Base-by-base conservation (phyloP, 345 rosid genomes). In the Salix koriyanagi region DNA sequence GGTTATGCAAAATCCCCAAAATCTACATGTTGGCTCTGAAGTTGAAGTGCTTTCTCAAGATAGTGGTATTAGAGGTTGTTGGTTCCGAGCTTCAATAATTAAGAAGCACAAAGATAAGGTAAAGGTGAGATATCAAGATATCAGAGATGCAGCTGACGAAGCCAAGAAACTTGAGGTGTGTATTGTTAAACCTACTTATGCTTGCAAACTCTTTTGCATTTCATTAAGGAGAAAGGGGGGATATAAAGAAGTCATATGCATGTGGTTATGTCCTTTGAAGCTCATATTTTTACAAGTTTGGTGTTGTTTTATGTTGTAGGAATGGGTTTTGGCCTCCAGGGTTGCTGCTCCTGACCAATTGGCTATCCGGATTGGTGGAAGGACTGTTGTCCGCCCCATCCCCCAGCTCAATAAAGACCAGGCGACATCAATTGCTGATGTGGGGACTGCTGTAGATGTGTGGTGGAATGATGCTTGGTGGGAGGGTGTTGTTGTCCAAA, bases 381-480 rank as follows among this genome's bases (percentile, higher is more conserved):
- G 96, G 78, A 77, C 69, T 70, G 76, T 81, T 42, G 81, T 92
- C 65, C 91, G 96, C 13, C 98, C 97, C 50, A 13, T 30, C 26
- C 78, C 70, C 13, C 72, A 75, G 56, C 69, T 44, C 18, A 30
- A 54, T 16, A 54, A 76, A 65, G 85, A 73, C 70, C 79, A 44
- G 30, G 76, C 65, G 50, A 67, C 76, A 25, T 76, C 72, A 46
- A 71, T 54, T 4, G 39, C 86, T 74, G 85, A 75, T 64, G 84
- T 85, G 83, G 98, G 96, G 58, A 72, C 86, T 66, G 74, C 90
- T 76, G 93, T 94, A 76, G 98, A 94, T 80, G 96, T 77, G n/a
- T 92, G 97, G 97, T 79, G 91, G 91, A 84, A 86, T 83, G 90
- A 89, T 76, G 96, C 91, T 13, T 94, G 97, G 97, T 91, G 92